A percentile compares a stretch with the other conserved stretches of the same genome.
phyloP scores from a whole-genome alignment of 2,329 filamentous ascomycete species.

The Basipetospora chlamydospora region DNA sequence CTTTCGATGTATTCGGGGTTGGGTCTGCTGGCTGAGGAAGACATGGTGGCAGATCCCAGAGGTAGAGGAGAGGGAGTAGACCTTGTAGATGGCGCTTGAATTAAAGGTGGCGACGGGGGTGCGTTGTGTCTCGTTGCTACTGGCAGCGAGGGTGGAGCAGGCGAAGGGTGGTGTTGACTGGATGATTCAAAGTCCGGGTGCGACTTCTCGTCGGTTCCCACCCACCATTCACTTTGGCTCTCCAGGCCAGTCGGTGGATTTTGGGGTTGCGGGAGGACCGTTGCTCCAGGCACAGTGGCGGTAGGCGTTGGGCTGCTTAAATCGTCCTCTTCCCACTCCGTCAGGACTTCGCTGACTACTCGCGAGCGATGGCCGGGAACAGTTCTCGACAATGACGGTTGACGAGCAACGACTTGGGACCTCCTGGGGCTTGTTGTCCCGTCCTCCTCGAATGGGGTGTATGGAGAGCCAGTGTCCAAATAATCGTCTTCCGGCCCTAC shows the following conservation, averaged over 20 bases:
- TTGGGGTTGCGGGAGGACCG: background rate
- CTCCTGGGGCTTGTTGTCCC: conserved; percentile 27
- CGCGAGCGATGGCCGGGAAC: background rate
- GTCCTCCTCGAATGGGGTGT: conserved; percentile 59
- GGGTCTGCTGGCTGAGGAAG: conserved; percentile 7
- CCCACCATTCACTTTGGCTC: background rate
- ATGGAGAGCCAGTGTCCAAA: conserved; percentile 36
- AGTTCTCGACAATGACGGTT: background rate
- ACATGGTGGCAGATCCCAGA: conserved; percentile 9
- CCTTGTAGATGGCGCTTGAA: too few species aligned
- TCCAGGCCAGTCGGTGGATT: background rate
- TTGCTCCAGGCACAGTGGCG: background rate
- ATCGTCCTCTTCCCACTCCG: conserved; percentile 4
- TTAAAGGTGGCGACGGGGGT: too few species aligned
- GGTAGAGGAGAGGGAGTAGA: too few species aligned
- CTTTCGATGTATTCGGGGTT: too few species aligned
- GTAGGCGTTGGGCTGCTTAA: background rate
- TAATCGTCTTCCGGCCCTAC: conserved; percentile 31
- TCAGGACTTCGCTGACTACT: background rate
- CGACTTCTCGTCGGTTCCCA: background rate
- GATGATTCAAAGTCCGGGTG: too few species aligned
- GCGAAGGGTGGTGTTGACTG: too few species aligned
- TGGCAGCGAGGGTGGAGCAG: too few species aligned
- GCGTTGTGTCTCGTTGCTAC: too few species aligned
- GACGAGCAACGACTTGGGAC: conserved; percentile 10